Base-by-base conservation (phyloP, 225 moss, liverwort and hornwort species). In the Neckera pumila region DNA sequence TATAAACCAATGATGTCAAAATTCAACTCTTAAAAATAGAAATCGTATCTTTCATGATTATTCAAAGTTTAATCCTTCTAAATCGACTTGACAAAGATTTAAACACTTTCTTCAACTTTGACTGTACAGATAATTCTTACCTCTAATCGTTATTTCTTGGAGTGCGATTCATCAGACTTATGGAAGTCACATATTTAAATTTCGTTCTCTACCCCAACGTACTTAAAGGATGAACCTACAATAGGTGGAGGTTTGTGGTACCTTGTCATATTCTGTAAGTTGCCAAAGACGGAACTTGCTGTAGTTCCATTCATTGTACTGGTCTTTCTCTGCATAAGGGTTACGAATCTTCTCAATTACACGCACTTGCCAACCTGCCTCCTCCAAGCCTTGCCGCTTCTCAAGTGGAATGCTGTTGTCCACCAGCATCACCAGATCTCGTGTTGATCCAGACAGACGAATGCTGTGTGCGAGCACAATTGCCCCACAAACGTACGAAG, bases 251-350 rank as follows among this genome's bases (percentile, higher is more conserved):
- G 25, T 16, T 65, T 40, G 65, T 31, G 86, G 54, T 77, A 96
- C 93, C 89, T 95, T 97, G 78, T 95, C 93, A 84, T 96, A 97
- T 25, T 95, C 93, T 73, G 89, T 92, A 30, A 97, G 93, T 91
- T 97, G 96, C 96, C 95, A 96, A 64, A 97, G 92, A 31, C 96
- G 95, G 87, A 97, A 96, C 87, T 96, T 97, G 90, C 97, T 96
- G 85, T 96, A 97, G 79, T 97, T 97, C 94, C 94, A 97, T 57
- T 94, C 90, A 51, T 97, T 97, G 81, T 97, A 97, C 21, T 57
- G 67, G 82, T 83, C 80, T 71, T 93, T 93, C 51, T 88, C 28
- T 20, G 96, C 95, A 61, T 95, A 91, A 6, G 96, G 97, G 74
- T 97, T 97, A 17, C 93, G 94, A 76, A 95, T 95, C 84, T 95